These are phyloP conservation scores for Aspergillus kassunensis DNA, from an alignment of 495 filamentous ascomycete species.

Conservation along the genomic window DNA sequence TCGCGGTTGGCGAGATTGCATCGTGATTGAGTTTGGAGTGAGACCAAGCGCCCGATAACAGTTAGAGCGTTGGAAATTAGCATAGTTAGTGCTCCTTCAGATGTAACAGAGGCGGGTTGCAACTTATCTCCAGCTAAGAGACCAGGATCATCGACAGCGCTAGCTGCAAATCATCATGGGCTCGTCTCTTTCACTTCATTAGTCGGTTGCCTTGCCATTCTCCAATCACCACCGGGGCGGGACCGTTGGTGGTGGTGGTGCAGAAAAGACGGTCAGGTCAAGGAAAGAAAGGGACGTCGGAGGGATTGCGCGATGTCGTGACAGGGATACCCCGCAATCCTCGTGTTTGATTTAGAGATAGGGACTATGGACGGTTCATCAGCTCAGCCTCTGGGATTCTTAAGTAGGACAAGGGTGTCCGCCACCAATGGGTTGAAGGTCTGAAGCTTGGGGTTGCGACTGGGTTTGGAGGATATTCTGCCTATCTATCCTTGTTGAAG, in stretches of 20 bases:
- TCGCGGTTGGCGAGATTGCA: conserved; percentile 4
- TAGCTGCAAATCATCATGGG: conserved; percentile 16
- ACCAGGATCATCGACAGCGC: conserved; percentile 2
- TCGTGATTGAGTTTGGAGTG: background rate
- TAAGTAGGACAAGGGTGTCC: background rate
- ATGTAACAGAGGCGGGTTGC: conserved; percentile 8
- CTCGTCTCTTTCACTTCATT: conserved; percentile 3
- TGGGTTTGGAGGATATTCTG: background rate
- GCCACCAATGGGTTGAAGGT: background rate
- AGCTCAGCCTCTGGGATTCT: conserved; percentile 3
- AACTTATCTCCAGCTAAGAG: background rate
- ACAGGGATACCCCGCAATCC: conserved; percentile 9
- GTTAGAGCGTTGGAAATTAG: background rate
- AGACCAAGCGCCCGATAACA: background rate
- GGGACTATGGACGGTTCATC: background rate
- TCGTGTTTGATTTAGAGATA: background rate
- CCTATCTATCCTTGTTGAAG: background rate
- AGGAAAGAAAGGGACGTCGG: background rate
- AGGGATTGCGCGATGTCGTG: background rate
- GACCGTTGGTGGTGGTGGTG: background rate
- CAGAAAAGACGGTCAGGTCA: conserved; percentile 3
- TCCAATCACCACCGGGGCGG: conserved; percentile 10
- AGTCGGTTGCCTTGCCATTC: conserved; percentile 7
- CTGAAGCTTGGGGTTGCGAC: conserved; percentile 4
- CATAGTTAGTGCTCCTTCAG: conserved; percentile 8